Base-by-base conservation (phyloP, 2,329 filamentous ascomycete genomes). In the Triangularia setosa region DNA sequence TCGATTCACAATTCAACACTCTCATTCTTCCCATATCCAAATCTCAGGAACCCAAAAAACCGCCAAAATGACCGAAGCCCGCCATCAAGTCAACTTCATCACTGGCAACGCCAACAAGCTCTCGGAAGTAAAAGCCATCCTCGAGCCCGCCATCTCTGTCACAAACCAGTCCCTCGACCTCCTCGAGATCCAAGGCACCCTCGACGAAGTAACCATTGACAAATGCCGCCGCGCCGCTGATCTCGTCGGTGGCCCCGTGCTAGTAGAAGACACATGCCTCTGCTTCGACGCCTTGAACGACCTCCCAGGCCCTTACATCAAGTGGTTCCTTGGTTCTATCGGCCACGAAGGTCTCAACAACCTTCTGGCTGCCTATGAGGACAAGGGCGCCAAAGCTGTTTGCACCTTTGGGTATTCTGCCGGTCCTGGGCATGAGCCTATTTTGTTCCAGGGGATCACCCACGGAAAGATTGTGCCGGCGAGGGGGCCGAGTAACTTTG, bases 101-200 rank as follows among this genome's bases (percentile, higher is more conserved):
- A 98, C 94, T 1, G 91, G 94, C 77, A 99, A 99, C 79, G 87
- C 89, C 73, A 96, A 97, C 81, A 99, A 99, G 81, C 84, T 99
- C 63, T 81, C 84, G 64, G 95, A 99, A 80, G 93, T 97, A 69
- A 88, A 91, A 77, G 89, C 90, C 18, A 97, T 99, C 71, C 84
- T 99, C 2, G 88, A 89, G 71, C 82, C 85, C 8, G 85, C 84
- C 33, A 90, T 97, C 69, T 82, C 89, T 68, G 83, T 99, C 52
- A 83, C 86, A 62, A 94, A 84, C 78, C 87, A 91, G 76, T 82
- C 86, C 35, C 78, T 97, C 28, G 93, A 98, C 73, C 81, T 98
- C 21, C 84, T 90, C 30, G 95, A 99, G 79, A 88, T 98, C 57
- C 95, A 99, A 79, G 95, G 94, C 52, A 90, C 89, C 0, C 88